These are phyloP conservation scores for Microdochium bolleyi DNA, from an alignment of 2,329 filamentous ascomycete genomes.

Conservation along the genomic window DNA sequence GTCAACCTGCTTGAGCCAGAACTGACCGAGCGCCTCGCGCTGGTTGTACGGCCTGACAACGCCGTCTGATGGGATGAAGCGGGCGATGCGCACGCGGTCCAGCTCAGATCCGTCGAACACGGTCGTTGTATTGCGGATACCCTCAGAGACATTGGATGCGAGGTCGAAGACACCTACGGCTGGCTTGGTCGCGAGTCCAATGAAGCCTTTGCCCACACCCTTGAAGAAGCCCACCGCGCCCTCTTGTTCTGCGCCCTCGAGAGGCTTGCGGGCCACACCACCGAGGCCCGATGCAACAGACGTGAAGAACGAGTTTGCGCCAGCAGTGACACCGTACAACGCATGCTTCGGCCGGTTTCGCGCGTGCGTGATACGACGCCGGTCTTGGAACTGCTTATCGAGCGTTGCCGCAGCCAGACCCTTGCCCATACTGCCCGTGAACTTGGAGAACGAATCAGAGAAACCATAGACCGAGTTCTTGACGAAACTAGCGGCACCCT, in stretches of 20 bases:
- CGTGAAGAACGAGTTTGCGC: slow-evolving; percentile 88
- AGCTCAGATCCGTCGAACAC: slow-evolving; percentile 94
- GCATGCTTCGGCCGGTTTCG: slow-evolving; percentile 96
- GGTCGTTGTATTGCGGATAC: slow-evolving; percentile 96
- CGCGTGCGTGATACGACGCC: slow-evolving; percentile 84
- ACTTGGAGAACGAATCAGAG: slow-evolving; percentile 94
- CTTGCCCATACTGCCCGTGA: slow-evolving; percentile 95
- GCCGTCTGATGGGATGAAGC: slow-evolving; percentile 87
- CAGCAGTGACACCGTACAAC: slow-evolving; percentile 89
- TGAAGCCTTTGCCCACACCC: slow-evolving; percentile 88
- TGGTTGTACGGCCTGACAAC: slow-evolving; percentile 92
- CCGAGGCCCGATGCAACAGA: slow-evolving; percentile 91
- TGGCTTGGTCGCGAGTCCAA: slow-evolving; percentile 93
- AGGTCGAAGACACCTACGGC: slow-evolving; percentile 95
- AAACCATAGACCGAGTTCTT: slow-evolving; percentile 99
- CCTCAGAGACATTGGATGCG: slow-evolving; percentile 93
- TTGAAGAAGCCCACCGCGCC: slow-evolving; percentile 94
- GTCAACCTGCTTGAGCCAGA: slow-evolving; percentile 97
- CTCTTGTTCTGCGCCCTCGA: slow-evolving; percentile 94
- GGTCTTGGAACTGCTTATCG: slow-evolving; percentile 98
- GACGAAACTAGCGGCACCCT: slow-evolving; percentile 92
- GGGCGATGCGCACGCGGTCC: slow-evolving; percentile 86
- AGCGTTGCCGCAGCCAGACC: slow-evolving; percentile 90
- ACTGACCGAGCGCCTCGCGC: slow-evolving; percentile 91
- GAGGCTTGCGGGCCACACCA: slow-evolving; percentile 83